Conservation (phyloP, 2,329 filamentous ascomycete species). For the Aureobasidium sp. region DNA sequence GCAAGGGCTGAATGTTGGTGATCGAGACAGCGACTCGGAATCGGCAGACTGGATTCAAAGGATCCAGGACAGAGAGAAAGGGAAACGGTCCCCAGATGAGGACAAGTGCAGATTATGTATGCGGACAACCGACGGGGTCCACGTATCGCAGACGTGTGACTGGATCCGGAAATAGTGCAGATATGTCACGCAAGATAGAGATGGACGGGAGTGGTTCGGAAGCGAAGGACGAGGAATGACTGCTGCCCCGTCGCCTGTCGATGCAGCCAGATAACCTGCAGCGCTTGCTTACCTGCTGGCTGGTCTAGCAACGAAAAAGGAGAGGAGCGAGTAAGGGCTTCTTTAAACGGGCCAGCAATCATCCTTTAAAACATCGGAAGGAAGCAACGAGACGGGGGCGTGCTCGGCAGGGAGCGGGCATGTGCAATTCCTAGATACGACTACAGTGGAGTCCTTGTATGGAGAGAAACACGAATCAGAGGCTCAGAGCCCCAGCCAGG, state of each 20-base stretch:
- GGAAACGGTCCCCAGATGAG: constrained; percentile 13
- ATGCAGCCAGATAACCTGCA: constrained; percentile 9
- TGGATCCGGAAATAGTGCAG: constrained; percentile 19
- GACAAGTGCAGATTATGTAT: constrained; percentile 21
- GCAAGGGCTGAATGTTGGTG: constrained; percentile 10
- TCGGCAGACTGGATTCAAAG: constrained; percentile 11
- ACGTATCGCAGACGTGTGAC: constrained; percentile 14
- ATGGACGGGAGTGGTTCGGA: constrained; percentile 8
- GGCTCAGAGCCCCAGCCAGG: not conserved
- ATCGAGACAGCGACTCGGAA: constrained; percentile 6
- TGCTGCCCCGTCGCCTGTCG: constrained; percentile 16
- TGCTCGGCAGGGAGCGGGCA: constrained; percentile 18
- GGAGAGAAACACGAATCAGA: constrained; percentile 16
- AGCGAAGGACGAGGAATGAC: constrained; percentile 1
- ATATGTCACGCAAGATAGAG: constrained; percentile 19
- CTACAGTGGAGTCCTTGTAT: constrained; percentile 16
- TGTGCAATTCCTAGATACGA: constrained; percentile 14
- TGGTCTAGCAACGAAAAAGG: not conserved
- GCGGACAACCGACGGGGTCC: constrained; percentile 10
- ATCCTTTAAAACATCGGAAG: constrained; percentile 3
- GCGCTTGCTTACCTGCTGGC: not conserved
- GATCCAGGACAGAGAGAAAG: constrained; percentile 3
- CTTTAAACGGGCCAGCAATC: not conserved
- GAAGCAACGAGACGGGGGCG: constrained; percentile 1
- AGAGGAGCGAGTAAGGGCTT: not conserved